These are phyloP conservation scores for Phanerochaete carnosa DNA, from an alignment of 768 basidiomycete genomes.

Conservation along the genomic window DNA sequence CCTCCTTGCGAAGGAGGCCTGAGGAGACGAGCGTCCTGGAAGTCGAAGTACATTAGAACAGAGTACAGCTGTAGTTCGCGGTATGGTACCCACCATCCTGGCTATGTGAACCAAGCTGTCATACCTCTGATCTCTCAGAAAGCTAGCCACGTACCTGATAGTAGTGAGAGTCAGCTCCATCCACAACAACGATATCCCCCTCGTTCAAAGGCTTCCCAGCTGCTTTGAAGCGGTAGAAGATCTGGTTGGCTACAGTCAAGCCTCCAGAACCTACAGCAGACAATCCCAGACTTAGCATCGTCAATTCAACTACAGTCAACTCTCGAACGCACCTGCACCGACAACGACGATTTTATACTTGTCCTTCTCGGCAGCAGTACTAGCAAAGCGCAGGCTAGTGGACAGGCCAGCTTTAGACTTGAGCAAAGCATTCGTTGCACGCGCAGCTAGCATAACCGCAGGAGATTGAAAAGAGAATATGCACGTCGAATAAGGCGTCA, in stretches of 20 bases:
- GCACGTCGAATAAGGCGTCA: neutral
- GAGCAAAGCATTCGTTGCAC: constrained; percentile 11
- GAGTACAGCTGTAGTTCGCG: neutral
- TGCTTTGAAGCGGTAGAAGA: constrained; percentile 73
- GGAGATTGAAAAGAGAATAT: neutral
- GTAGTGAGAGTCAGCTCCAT: constrained; percentile 77
- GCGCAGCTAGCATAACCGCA: constrained; percentile 17
- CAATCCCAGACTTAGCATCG: neutral
- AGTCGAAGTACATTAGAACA: neutral
- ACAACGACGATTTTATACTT: constrained; percentile 84
- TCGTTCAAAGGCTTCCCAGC: constrained; percentile 63
- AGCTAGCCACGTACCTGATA: constrained; percentile 58
- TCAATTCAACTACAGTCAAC: neutral
- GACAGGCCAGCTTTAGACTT: constrained; percentile 5
- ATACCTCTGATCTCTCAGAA: neutral
- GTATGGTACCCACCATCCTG: constrained; percentile 69
- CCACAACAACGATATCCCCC: constrained; percentile 85
- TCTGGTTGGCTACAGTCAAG: constrained; percentile 80
- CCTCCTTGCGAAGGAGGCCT: constrained; percentile 72
- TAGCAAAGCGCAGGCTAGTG: constrained; percentile 25
- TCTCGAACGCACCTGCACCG: constrained; percentile 65
- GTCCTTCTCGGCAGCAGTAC: constrained; percentile 38
- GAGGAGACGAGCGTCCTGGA: constrained; percentile 87
- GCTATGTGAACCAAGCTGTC: constrained; percentile 41
- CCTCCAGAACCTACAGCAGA: constrained; percentile 67